Conservation (phyloP, 2,329 filamentous ascomycete genomes). For the Colletotrichum plurivorum region DNA sequence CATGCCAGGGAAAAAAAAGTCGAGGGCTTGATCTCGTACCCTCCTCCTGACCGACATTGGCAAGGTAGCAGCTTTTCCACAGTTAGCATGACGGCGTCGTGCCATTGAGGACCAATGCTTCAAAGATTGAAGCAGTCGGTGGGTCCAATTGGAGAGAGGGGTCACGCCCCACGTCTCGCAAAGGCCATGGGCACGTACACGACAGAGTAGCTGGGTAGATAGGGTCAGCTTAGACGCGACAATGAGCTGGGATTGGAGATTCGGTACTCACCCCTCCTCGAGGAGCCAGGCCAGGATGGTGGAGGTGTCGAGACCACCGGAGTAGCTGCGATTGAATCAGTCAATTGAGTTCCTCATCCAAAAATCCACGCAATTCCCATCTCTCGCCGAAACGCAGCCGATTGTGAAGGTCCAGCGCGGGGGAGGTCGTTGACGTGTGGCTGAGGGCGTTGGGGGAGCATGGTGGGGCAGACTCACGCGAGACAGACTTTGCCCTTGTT, state of each 20-base stretch:
- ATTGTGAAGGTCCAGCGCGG: no score
- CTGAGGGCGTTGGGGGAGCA: background rate
- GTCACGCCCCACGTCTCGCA: no score
- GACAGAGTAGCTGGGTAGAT: conserved; percentile 5
- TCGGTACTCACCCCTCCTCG: conserved; percentile 5
- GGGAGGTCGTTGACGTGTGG: background rate
- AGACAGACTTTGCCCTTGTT: background rate
- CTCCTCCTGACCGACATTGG: conserved; percentile 79
- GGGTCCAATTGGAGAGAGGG: no score
- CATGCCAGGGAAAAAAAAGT: no score
- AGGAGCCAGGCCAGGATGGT: conserved; percentile 39
- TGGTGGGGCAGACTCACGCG: background rate
- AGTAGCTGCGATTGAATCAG: background rate
- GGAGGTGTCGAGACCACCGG: conserved; percentile 32
- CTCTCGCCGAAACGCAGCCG: no score
- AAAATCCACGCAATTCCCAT: no score
- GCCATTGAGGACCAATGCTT: background rate
- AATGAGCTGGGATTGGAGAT: background rate
- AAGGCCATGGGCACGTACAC: conserved; percentile 9
- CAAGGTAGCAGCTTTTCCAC: conserved; percentile 59
- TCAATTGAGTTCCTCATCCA: no score
- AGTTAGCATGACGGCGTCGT: conserved; percentile 15
- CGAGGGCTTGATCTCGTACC: conserved; percentile 30
- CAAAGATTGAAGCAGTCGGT: no score
- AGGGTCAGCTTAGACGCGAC: background rate